These are phyloP conservation scores for Paramecium biaurelia DNA, from an alignment of 73 alveolate genomes.

Conservation along the genomic window DNA sequence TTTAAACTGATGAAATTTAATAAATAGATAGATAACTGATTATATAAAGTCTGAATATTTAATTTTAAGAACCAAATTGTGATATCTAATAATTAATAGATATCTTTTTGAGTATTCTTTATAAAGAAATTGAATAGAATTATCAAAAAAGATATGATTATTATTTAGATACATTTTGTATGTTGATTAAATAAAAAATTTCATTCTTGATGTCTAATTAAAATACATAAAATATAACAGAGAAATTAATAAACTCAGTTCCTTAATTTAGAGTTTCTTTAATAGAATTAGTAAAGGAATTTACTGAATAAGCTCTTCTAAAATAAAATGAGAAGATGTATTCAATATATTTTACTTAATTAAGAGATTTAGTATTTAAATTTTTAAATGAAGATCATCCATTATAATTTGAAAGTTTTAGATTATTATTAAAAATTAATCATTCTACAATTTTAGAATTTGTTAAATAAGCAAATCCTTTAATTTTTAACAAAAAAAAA, in stretches of 20 bases:
- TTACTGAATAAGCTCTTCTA: not conserved
- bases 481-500: not conserved
- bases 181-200: not conserved
- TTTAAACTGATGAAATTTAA: not conserved
- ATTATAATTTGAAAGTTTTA: not conserved
- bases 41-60: not conserved
- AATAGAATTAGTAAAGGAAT: not conserved
- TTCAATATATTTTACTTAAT: not conserved
- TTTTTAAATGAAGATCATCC: constrained; percentile 1
- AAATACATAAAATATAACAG: not conserved
- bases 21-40: not conserved
- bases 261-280: not conserved
- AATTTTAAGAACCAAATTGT: not conserved
- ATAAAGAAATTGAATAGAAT: not conserved
- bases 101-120: not conserved
- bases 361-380: not conserved
- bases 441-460: not conserved
- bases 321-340: not conserved
- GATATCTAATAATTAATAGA: not conserved
- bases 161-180: constrained; percentile 20
- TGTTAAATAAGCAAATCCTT: not conserved
- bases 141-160: constrained; percentile 5
- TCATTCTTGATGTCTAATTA: not conserved
- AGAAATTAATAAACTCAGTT: not conserved
- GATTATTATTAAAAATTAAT: not conserved